Percentiles rank a stretch among this genome's conserved stretches.
Evolutionary conservation across 2,329 filamentous ascomycete species (phyloP).

Genomic region (Pyrenophora graminea): DNA sequence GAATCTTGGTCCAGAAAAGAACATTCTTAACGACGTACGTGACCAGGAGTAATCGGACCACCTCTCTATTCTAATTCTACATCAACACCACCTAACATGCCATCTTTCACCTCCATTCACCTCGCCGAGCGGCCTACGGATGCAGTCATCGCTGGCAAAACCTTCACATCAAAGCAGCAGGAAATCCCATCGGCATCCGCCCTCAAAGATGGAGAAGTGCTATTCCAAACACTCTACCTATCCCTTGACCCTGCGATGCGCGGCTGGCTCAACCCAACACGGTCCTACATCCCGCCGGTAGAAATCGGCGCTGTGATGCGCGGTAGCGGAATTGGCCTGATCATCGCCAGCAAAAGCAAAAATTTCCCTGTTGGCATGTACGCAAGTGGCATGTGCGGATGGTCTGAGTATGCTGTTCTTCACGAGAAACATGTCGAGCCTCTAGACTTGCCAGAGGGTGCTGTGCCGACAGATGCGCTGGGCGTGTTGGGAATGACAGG

Average conservation of each 20-base stretch:
- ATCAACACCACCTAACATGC: conserved; percentile 28
- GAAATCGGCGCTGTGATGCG: conserved; percentile 71
- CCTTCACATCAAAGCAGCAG: conserved; percentile 61
- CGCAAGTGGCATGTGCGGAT: conserved; percentile 61
- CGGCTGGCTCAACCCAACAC: conserved; percentile 64
- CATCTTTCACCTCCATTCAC: conserved; percentile 55
- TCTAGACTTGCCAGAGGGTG: conserved; percentile 52
- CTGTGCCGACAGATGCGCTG: conserved; percentile 61
- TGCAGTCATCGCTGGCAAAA: conserved; percentile 66
- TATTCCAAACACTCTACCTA: conserved; percentile 65
- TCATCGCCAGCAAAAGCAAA: conserved; percentile 63
- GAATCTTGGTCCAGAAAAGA: background rate
- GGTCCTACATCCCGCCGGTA: conserved; percentile 71
- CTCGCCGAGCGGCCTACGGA: conserved; percentile 67
- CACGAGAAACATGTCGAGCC: conserved; percentile 55
- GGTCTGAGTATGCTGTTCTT: conserved; percentile 69
- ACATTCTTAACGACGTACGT: no score
- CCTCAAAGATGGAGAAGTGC: conserved; percentile 67
- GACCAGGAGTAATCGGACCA: no score
- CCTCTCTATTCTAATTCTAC: background rate
- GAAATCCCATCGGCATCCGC: conserved; percentile 53
- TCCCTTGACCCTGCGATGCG: conserved; percentile 78
- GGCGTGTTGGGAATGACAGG: conserved; percentile 65
- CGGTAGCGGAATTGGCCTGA: conserved; percentile 62
- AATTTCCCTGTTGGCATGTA: conserved; percentile 62